Conservation (phyloP, 371 early-diverging fungal genomes). For the Dinochytrium kinnereticum region DNA sequence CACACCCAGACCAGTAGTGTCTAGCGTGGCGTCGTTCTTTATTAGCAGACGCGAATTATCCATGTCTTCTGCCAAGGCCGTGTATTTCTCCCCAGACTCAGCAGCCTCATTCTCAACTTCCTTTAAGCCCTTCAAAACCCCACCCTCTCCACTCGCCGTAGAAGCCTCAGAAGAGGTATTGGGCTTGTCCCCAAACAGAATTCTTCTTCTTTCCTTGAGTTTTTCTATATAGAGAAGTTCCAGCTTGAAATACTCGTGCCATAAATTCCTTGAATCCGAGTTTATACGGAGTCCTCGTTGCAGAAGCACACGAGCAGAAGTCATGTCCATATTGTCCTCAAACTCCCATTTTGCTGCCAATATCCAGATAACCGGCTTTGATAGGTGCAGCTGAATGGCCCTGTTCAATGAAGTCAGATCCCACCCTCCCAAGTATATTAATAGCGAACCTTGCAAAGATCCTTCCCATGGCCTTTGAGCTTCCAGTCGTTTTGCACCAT, state of each 20-base stretch:
- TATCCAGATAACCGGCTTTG: slow-evolving; percentile 83
- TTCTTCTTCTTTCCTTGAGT: slow-evolving; percentile 76
- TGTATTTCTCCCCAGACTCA: slow-evolving; percentile 59
- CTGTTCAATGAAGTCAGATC: slow-evolving; percentile 44
- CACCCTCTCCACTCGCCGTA: no score
- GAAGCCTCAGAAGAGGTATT: background rate
- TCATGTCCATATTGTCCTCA: slow-evolving; percentile 79
- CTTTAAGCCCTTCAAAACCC: slow-evolving; percentile 54
- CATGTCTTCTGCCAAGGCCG: slow-evolving; percentile 42
- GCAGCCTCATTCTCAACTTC: slow-evolving; percentile 45
- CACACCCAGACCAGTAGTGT: slow-evolving; percentile 75
- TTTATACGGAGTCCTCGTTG: slow-evolving; percentile 90
- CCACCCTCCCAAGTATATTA: no score
- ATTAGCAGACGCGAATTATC: slow-evolving; percentile 52
- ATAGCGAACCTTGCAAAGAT: slow-evolving; percentile 68
- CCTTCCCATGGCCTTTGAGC: slow-evolving; percentile 71
- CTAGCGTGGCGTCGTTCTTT: slow-evolving; percentile 50
- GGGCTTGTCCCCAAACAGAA: slow-evolving; percentile 58
- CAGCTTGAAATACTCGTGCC: slow-evolving; percentile 92
- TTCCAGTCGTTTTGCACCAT: slow-evolving; percentile 65
- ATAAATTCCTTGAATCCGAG: slow-evolving; percentile 69
- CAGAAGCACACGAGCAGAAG: slow-evolving; percentile 79
- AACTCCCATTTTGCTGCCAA: slow-evolving; percentile 90
- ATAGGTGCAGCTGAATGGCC: slow-evolving; percentile 87
- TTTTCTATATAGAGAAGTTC: slow-evolving; percentile 90